phyloP scores from a whole-genome alignment of 1,284 basidiomycete species.

The Dichomitus squalens region DNA sequence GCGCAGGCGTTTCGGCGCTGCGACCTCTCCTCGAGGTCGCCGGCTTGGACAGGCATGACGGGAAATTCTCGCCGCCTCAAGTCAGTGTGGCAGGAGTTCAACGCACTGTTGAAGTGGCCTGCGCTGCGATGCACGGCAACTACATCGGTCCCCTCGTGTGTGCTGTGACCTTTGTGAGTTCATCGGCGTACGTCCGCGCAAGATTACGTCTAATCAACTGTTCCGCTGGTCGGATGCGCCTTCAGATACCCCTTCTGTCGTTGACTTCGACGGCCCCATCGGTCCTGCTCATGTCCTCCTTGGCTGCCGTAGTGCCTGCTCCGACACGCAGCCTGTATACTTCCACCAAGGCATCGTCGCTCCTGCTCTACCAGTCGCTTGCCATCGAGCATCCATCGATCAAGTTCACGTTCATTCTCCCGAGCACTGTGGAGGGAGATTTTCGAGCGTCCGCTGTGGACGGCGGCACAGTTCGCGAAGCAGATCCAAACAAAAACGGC shows the following conservation, averaged over 20 bases:
- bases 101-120: conserved; percentile 53
- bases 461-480: conserved; percentile 51
- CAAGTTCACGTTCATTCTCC: conserved; percentile 58
- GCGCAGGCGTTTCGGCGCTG: conserved; percentile 86
- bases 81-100: conserved; percentile 52
- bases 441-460: conserved; percentile 83
- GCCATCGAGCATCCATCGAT: conserved; percentile 77
- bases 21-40: conserved; percentile 78
- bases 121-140: conserved; percentile 60
- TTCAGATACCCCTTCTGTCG: conserved; percentile 77
- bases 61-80: conserved; percentile 37
- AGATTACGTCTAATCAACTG: not conserved
- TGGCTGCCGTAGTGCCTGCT: conserved; percentile 81
- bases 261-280: conserved; percentile 72
- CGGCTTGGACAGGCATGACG: conserved; percentile 50
- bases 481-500: conserved; percentile 56
- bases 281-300: conserved; percentile 79
- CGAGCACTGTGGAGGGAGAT: conserved; percentile 71
- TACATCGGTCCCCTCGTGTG: conserved; percentile 66
- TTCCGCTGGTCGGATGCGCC: not conserved
- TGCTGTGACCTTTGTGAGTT: conserved; percentile 67
- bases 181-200: not conserved
- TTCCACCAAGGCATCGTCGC: conserved; percentile 82
- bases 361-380: conserved; percentile 78
- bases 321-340: conserved; percentile 87